Conservation (phyloP, 768 basidiomycete genomes). For the Porpolomopsis calyptriformis region DNA sequence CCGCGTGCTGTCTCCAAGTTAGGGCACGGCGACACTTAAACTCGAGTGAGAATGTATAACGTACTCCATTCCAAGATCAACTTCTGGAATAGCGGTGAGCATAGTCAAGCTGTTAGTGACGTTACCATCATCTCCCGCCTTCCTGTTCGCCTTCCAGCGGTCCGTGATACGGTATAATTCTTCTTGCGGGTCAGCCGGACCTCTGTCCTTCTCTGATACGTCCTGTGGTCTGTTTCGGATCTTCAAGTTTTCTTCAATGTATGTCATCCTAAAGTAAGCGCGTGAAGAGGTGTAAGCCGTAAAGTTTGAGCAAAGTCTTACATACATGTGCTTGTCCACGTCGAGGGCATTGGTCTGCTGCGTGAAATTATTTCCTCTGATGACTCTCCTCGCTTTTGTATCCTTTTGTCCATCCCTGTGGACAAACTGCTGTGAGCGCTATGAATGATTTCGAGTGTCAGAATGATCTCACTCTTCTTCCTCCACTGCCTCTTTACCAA, state of each 20-base stretch:
- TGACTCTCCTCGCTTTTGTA: conserved; percentile 60
- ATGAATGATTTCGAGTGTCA: too few species aligned
- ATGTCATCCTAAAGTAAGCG: conserved; percentile 69
- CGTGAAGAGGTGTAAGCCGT: background rate
- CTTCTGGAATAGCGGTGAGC: conserved; percentile 96
- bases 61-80: conserved; percentile 97
- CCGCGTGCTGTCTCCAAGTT: conserved; percentile 46
- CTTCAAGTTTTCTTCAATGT: conserved; percentile 89
- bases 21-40: conserved; percentile 1
- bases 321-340: conserved; percentile 97
- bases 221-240: conserved; percentile 51
- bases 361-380: conserved; percentile 88
- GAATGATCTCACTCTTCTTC: conserved; percentile 65
- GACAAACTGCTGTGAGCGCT: too few species aligned
- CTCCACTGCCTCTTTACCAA: too few species aligned
- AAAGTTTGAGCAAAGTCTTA: background rate
- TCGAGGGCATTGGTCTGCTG: conserved; percentile 94
- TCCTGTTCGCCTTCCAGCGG: conserved; percentile 49
- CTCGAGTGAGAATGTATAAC: conserved; percentile 22
- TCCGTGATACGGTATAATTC: conserved; percentile 67
- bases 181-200: conserved; percentile 61
- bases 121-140: conserved; percentile 74
- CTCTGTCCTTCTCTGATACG: conserved; percentile 30
- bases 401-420: conserved; percentile 53
- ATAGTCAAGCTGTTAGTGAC: conserved; percentile 90